These are phyloP conservation scores for Boletus patriciae DNA, from an alignment of 768 basidiomycete species.

Conservation along the genomic window DNA sequence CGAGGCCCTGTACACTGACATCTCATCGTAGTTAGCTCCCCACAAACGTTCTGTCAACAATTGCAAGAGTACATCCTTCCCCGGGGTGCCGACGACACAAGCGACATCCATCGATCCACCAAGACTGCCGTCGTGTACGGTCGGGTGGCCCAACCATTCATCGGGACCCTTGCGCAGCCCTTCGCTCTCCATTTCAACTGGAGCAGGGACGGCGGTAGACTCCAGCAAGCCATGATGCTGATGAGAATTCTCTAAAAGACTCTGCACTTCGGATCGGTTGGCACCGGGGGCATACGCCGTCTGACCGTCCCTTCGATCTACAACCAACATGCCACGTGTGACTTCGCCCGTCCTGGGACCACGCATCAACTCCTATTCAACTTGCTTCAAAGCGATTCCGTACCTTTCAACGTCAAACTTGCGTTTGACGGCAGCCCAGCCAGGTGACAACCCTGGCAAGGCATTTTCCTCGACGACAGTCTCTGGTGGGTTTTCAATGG, in stretches of 20 bases:
- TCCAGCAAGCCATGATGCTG: slow-evolving; percentile 41
- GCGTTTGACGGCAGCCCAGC: slow-evolving; percentile 57
- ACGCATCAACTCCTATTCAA: not conserved
- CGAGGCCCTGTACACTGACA: not conserved
- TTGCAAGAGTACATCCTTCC: slow-evolving; percentile 48
- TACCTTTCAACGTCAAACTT: slow-evolving; percentile 73
- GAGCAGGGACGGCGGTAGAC: slow-evolving; percentile 54
- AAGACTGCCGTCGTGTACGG: slow-evolving; percentile 18
- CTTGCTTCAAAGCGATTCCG: not conserved
- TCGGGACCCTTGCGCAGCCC: slow-evolving; percentile 15
- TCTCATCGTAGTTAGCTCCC: slow-evolving; percentile 28
- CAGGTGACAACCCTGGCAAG: slow-evolving; percentile 35
- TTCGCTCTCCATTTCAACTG: slow-evolving; percentile 47
- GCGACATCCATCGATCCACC: slow-evolving; percentile 39
- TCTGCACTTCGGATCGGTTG: slow-evolving; percentile 65
- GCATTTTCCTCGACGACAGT: slow-evolving; percentile 24
- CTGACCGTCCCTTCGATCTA: slow-evolving; percentile 69
- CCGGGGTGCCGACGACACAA: slow-evolving; percentile 65
- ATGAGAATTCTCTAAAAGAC: slow-evolving; percentile 43
- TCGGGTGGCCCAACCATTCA: slow-evolving; percentile 21
- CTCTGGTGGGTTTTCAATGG: slow-evolving; percentile 65
- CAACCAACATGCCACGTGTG: slow-evolving; percentile 85
- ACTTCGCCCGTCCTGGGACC: slow-evolving; percentile 63
- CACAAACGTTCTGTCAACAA: slow-evolving; percentile 58
- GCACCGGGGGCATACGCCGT: slow-evolving; percentile 64